Conservation (phyloP, 2,329 filamentous ascomycete genomes). For the Microdochium bolleyi region DNA sequence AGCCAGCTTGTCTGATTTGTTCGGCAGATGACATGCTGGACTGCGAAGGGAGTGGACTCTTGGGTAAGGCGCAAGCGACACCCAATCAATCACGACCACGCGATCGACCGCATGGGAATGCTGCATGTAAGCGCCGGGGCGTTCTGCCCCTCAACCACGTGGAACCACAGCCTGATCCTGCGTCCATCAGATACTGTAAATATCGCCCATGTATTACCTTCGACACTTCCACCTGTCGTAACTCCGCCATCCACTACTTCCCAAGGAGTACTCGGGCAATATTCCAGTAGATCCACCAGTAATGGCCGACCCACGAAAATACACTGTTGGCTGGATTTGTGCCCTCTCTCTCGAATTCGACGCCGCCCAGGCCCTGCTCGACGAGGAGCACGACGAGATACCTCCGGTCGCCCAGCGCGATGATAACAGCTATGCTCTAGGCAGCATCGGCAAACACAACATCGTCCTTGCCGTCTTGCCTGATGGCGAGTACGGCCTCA, state of each 20-base stretch:
- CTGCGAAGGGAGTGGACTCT: too few relatives aligned
- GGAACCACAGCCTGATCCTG: background rate
- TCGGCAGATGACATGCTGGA: too few relatives aligned
- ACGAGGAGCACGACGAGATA: slow-evolving; percentile 23
- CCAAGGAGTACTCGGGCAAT: background rate
- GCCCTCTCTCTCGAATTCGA: slow-evolving; percentile 25
- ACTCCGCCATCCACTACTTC: background rate
- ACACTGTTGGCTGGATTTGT: slow-evolving; percentile 36
- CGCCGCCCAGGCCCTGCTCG: slow-evolving; percentile 28
- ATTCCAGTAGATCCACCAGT: background rate
- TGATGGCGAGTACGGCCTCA: slow-evolving; percentile 14
- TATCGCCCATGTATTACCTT: background rate
- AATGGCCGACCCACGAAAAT: slow-evolving; percentile 9
- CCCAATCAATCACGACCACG: background rate
- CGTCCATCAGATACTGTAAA: background rate
- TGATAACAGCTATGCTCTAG: slow-evolving; percentile 20
- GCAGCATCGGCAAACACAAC: slow-evolving; percentile 22
- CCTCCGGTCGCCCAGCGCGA: slow-evolving; percentile 14
- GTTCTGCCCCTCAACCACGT: background rate
- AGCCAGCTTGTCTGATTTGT: too few relatives aligned
- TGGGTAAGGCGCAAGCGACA: background rate
- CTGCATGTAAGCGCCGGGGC: background rate
- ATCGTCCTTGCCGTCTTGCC: slow-evolving; percentile 23
- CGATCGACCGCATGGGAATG: background rate
- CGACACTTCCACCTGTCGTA: background rate